These are phyloP conservation scores for Penicillium bovifimosum DNA, from an alignment of 495 filamentous ascomycete species.

Conservation along the genomic window DNA sequence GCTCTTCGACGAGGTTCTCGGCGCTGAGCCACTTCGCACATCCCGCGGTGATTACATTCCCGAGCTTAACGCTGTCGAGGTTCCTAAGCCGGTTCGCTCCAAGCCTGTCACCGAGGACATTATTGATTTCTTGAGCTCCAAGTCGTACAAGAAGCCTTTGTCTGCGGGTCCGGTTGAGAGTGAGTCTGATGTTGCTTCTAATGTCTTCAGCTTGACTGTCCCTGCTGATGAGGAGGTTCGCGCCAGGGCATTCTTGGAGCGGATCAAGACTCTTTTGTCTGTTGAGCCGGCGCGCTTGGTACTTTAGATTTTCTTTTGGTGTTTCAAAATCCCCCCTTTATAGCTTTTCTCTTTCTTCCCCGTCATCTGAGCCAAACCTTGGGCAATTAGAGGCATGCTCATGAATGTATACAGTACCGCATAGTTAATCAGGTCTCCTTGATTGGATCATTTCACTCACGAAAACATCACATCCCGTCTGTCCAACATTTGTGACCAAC, in stretches of 20 bases:
- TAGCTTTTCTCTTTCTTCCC: conserved; percentile 11
- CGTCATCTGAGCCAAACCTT: conserved; percentile 12
- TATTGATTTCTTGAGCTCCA: conserved; percentile 67
- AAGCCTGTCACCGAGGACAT: conserved; percentile 50
- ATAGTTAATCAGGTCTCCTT: conserved; percentile 31
- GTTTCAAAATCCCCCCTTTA: conserved; percentile 9
- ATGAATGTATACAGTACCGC: conserved; percentile 29
- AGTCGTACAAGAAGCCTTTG: conserved; percentile 29
- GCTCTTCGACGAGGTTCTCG: conserved; percentile 83
- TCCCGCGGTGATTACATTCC: conserved; percentile 62
- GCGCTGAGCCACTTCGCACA: conserved; percentile 53
- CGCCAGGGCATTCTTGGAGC: conserved; percentile 73
- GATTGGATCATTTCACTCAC: conserved; percentile 1
- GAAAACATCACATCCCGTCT: neutral
- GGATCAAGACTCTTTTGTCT: conserved; percentile 76
- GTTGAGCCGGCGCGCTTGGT: conserved; percentile 76
- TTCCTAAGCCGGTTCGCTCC: conserved; percentile 19
- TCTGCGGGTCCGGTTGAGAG: conserved; percentile 19
- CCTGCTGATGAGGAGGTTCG: conserved; percentile 72
- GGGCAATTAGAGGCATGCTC: conserved; percentile 11
- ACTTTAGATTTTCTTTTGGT: conserved; percentile 30
- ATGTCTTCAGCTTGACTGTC: conserved; percentile 76
- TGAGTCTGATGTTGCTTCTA: conserved; percentile 45
- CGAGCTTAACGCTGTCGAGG: conserved; percentile 60
- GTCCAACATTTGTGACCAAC: neutral